phyloP scores from a whole-genome alignment of 1,284 basidiomycete species.

The Apiotrichum montevideense region DNA sequence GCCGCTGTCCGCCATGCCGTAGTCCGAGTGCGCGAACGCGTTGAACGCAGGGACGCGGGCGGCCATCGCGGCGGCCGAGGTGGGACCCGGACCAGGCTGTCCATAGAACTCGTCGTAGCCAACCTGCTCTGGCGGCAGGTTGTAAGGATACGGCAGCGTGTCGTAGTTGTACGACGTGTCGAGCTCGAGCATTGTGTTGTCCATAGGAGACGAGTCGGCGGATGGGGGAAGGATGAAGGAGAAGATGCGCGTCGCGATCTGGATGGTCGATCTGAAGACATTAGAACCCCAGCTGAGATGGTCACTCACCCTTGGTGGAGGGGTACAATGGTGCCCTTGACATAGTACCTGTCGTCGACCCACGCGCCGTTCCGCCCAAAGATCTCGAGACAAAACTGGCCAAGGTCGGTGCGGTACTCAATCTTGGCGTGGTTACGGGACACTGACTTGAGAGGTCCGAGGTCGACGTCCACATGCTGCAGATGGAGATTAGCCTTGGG shows the following conservation, averaged over 20 bases:
- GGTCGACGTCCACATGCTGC: conserved; percentile 81
- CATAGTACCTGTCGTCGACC: conserved; percentile 93
- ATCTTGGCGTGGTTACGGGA: conserved; percentile 93
- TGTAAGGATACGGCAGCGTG: conserved; percentile 38
- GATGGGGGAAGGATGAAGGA: conserved; percentile 80
- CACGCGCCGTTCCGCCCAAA: conserved; percentile 94
- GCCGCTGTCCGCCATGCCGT: conserved; percentile 29
- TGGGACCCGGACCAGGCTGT: conserved; percentile 35
- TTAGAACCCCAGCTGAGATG: conserved; percentile 29
- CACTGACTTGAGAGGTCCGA: conserved; percentile 93
- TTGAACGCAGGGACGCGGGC: conserved; percentile 39
- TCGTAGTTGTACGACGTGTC: conserved; percentile 22
- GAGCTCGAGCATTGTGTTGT: conserved; percentile 21
- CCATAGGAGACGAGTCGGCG: conserved; percentile 32
- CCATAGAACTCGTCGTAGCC: conserved; percentile 41
- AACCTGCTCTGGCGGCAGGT: conserved; percentile 38
- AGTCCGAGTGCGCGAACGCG: conserved; percentile 39
- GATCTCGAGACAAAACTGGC: conserved; percentile 86
- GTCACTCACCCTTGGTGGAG: conserved; percentile 66
- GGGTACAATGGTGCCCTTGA: conserved; percentile 74
- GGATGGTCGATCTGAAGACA: conserved; percentile 80
- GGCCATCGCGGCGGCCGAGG: conserved; percentile 29
- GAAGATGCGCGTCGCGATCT: conserved; percentile 96
- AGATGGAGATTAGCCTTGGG: conserved; percentile 26
- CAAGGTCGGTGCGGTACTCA: conserved; percentile 55